phyloP scores from a whole-genome alignment of 495 filamentous ascomycete species.

The Articulospora tetracladia region DNA sequence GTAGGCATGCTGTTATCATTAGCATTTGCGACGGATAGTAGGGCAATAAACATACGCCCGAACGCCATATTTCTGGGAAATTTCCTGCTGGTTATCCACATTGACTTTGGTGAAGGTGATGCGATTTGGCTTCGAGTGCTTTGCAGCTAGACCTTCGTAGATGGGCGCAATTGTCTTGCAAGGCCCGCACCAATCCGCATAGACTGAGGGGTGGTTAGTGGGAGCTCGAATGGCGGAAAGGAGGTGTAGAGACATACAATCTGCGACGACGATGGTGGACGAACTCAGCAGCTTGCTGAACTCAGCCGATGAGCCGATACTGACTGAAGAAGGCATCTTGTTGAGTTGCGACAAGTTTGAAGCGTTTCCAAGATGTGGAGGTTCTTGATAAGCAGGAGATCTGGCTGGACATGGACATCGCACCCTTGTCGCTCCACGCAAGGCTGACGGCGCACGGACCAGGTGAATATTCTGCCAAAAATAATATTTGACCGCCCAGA shows the following conservation, averaged over 20 bases:
- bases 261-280: conserved; percentile 29
- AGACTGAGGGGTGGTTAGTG: conserved; percentile 31
- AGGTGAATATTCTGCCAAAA: conserved; percentile 15
- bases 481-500: conserved; percentile 8
- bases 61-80: conserved; percentile 42
- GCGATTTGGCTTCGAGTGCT: conserved; percentile 37
- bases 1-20: conserved; percentile 56
- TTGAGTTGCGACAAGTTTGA: background rate
- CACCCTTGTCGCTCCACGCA: background rate
- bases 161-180: conserved; percentile 53
- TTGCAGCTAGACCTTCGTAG: conserved; percentile 42
- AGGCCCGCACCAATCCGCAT: conserved; percentile 55
- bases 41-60: conserved; percentile 30
- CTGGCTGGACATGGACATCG: conserved; percentile 8
- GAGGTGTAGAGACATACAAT: conserved; percentile 25
- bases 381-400: conserved; percentile 19
- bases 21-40: background rate
- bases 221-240: background rate
- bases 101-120: conserved; percentile 49
- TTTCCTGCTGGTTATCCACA: conserved; percentile 42
- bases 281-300: conserved; percentile 28
- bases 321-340: conserved; percentile 21
- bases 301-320: conserved; percentile 28
- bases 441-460: conserved; percentile 6
- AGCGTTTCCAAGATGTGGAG: conserved; percentile 13